Evolutionary conservation across 2,329 filamentous ascomycete species (phyloP).

Genomic region (Alternaria arbusti): DNA sequence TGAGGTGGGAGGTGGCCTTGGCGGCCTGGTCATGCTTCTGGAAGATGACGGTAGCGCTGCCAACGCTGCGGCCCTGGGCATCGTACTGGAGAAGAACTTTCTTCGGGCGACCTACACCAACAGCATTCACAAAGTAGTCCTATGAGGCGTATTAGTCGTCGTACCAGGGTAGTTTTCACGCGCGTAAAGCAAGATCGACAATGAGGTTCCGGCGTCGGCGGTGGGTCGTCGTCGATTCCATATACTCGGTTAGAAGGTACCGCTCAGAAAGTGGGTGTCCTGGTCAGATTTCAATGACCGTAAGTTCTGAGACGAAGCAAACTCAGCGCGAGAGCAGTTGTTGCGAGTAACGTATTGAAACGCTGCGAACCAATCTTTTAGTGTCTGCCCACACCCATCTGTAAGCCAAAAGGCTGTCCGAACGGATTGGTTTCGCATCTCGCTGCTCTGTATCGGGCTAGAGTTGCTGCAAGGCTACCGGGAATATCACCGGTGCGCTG

Average conservation of each 20-base stretch:
- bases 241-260: conserved; percentile 25
- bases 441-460: conserved; percentile 15
- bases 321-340: conserved; percentile 13
- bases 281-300: conserved; percentile 24
- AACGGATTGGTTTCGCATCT: conserved; percentile 16
- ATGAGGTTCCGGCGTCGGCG: conserved; percentile 29
- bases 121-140: conserved; percentile 92
- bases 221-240: conserved; percentile 32
- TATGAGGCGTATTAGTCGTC: conserved; percentile 75
- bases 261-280: conserved; percentile 35
- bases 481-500: conserved; percentile 21
- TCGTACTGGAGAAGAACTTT: conserved; percentile 91
- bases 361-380: conserved; percentile 26
- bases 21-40: conserved; percentile 78
- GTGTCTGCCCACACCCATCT: conserved; percentile 26
- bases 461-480: conserved; percentile 18
- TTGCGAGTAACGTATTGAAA: conserved; percentile 14
- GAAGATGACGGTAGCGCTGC: conserved; percentile 90
- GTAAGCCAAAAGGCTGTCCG: conserved; percentile 15
- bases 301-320: conserved; percentile 19
- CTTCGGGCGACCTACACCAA: conserved; percentile 91
- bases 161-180: conserved; percentile 40
- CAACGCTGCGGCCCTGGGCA: conserved; percentile 87
- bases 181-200: conserved; percentile 30
- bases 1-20: conserved; percentile 82